Percentiles rank a stretch among this genome's conserved stretches.
phyloP scores from a whole-genome alignment of 140 eudicot species.

The Erigeron philadelphicus region DNA sequence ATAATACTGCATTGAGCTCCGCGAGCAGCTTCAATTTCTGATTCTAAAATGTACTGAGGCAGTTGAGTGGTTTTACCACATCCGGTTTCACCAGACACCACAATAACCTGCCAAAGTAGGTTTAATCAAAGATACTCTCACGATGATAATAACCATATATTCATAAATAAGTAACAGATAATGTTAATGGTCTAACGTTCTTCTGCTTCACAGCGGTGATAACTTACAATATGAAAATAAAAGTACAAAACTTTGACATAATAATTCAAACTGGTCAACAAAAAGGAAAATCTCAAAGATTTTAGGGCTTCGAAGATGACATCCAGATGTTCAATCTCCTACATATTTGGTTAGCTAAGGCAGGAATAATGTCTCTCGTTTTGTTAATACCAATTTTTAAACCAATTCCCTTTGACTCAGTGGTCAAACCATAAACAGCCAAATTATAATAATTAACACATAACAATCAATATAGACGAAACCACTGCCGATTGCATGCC shows the following conservation, averaged over 20 bases:
- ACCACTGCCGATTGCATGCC: neutral
- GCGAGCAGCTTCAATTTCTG: slow-evolving; percentile 72
- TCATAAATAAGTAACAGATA: neutral
- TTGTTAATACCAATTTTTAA: no score
- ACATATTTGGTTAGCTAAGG: neutral
- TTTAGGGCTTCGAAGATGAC: neutral
- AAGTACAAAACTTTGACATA: neutral
- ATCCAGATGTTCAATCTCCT: neutral
- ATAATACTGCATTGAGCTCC: slow-evolving; percentile 80
- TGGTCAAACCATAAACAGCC: no score
- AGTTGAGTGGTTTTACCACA: slow-evolving; percentile 94
- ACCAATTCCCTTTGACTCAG: no score
- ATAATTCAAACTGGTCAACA: neutral
- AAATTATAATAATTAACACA: neutral
- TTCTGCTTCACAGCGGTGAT: neutral
- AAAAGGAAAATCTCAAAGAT: neutral
- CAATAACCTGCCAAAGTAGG: slow-evolving; percentile 60
- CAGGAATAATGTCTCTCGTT: neutral
- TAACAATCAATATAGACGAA: neutral
- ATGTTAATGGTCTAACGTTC: neutral
- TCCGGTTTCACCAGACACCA: slow-evolving; percentile 92
- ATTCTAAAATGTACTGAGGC: slow-evolving; percentile 83
- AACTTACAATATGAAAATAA: neutral
- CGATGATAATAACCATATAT: neutral
- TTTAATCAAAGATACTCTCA: neutral